Evolutionary conservation across 2,329 filamentous ascomycete genomes (phyloP).

Genomic region (Ascochyta pisi): DNA sequence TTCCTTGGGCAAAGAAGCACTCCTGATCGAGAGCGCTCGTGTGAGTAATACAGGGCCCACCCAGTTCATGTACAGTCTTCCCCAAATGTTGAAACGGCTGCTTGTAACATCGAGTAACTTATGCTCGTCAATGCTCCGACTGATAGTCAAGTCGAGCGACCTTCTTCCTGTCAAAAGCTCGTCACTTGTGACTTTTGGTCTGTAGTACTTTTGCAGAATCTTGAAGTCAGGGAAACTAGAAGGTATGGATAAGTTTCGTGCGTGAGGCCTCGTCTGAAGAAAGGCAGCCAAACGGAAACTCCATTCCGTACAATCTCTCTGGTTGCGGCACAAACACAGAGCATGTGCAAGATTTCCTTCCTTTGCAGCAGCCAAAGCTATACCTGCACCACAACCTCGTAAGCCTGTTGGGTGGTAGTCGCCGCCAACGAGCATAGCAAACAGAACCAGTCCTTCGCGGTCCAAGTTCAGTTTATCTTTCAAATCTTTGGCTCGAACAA

Average conservation of each 20-base stretch:
- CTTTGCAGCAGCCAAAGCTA: slow-evolving; percentile 36
- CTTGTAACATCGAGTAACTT: slow-evolving; percentile 46
- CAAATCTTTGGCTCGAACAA: slow-evolving; percentile 43
- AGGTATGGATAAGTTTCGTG: slow-evolving; percentile 20
- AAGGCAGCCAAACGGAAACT: slow-evolving; percentile 27
- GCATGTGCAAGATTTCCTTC: slow-evolving; percentile 36
- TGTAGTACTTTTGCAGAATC: slow-evolving; percentile 47
- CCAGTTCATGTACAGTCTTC: slow-evolving; percentile 48
- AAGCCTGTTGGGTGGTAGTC: slow-evolving; percentile 52
- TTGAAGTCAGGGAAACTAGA: slow-evolving; percentile 30
- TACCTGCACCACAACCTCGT: slow-evolving; percentile 44
- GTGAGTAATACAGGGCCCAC: slow-evolving; percentile 48
- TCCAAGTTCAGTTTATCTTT: slow-evolving; percentile 39
- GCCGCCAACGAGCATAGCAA: slow-evolving; percentile 52
- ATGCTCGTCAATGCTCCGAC: slow-evolving; percentile 40
- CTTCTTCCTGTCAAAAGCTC: slow-evolving; percentile 38
- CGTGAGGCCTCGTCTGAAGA: slow-evolving; percentile 6
- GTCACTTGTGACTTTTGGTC: slow-evolving; percentile 44
- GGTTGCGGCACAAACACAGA: slow-evolving; percentile 33
- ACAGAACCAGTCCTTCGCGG: slow-evolving; percentile 48
- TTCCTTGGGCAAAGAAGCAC: slow-evolving; percentile 17
- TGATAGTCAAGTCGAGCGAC: slow-evolving; percentile 39
- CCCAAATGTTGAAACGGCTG: slow-evolving; percentile 49
- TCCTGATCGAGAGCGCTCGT: slow-evolving; percentile 23
- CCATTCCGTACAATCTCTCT: slow-evolving; percentile 37